phyloP scores from a whole-genome alignment of 2,329 filamentous ascomycete species.

The Rutstroemia sp. region DNA sequence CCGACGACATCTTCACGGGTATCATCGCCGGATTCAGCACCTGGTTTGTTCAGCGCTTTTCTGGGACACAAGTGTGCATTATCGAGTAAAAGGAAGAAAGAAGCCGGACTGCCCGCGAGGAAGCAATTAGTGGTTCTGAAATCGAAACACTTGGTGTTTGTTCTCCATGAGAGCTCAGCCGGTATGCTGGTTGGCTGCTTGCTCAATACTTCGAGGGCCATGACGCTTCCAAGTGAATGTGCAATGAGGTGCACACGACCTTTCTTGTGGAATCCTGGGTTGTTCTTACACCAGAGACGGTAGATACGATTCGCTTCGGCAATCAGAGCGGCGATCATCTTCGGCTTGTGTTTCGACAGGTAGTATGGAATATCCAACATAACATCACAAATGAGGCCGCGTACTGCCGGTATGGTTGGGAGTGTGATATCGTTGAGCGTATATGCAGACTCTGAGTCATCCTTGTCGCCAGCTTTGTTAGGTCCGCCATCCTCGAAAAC shows the following conservation, averaged over 20 bases:
- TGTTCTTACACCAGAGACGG: conserved; percentile 87
- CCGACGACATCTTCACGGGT: conserved; percentile 58
- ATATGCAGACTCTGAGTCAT: conserved; percentile 53
- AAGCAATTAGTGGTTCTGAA: conserved; percentile 91
- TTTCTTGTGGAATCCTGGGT: conserved; percentile 71
- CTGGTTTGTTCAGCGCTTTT: conserved; percentile 66
- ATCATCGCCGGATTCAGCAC: conserved; percentile 56
- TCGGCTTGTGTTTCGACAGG: conserved; percentile 89
- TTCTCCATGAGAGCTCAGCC: conserved; percentile 14
- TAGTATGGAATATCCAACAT: conserved; percentile 99
- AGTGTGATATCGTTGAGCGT: conserved; percentile 86
- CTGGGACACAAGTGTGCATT: conserved; percentile 65
- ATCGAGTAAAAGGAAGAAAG: conserved; percentile 87
- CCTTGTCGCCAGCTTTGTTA: conserved; percentile 46
- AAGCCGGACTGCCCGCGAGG: conserved; percentile 80
- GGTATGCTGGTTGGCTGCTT: conserved; percentile 73
- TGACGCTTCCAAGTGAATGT: conserved; percentile 88
- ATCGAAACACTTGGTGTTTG: conserved; percentile 63
- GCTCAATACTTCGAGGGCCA: conserved; percentile 87
- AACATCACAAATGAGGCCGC: conserved; percentile 89
- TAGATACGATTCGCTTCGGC: conserved; percentile 94
- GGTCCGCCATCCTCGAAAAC: conserved; percentile 76
- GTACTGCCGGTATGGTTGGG: conserved; percentile 81
- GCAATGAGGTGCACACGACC: conserved; percentile 89
- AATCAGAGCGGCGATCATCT: conserved; percentile 86